Conservation (phyloP, 148 eudicot species). For the Mesembryanthemum crystallinum region DNA sequence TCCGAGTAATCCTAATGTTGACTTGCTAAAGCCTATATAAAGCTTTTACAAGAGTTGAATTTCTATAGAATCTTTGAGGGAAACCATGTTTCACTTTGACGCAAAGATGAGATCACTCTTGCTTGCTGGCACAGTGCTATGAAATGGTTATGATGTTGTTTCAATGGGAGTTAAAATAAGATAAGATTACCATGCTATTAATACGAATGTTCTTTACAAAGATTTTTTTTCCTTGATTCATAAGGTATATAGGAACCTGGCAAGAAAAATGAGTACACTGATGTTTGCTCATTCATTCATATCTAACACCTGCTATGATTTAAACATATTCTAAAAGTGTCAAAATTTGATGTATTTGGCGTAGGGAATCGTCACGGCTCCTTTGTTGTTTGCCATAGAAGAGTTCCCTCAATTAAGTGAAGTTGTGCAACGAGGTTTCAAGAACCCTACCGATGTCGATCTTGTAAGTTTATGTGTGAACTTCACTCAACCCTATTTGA, state of each 20-base stretch:
- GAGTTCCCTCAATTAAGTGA: conserved; percentile 78
- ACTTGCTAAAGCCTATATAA: neutral
- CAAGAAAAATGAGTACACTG: neutral
- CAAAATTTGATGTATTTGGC: conserved; percentile 7
- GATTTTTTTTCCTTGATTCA: neutral
- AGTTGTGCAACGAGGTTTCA: conserved; percentile 71
- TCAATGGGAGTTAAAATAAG: no score
- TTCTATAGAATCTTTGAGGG: neutral
- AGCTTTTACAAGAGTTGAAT: neutral
- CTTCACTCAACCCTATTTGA: neutral
- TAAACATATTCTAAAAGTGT: conserved; percentile 17
- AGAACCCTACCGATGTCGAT: conserved; percentile 67
- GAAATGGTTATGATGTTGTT: neutral
- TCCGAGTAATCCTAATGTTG: neutral
- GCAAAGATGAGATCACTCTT: neutral
- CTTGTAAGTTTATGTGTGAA: conserved; percentile 50
- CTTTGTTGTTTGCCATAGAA: conserved; percentile 86
- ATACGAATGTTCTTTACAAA: no score
- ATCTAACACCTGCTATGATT: neutral
- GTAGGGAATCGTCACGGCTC: conserved; percentile 90
- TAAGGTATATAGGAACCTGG: neutral
- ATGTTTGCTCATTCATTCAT: neutral
- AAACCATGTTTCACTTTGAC: neutral
- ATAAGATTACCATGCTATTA: neutral
- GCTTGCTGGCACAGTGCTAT: neutral